Evolutionary conservation across 2,329 filamentous ascomycete species (phyloP).

Genomic region (Dothideomycetes sp.): DNA sequence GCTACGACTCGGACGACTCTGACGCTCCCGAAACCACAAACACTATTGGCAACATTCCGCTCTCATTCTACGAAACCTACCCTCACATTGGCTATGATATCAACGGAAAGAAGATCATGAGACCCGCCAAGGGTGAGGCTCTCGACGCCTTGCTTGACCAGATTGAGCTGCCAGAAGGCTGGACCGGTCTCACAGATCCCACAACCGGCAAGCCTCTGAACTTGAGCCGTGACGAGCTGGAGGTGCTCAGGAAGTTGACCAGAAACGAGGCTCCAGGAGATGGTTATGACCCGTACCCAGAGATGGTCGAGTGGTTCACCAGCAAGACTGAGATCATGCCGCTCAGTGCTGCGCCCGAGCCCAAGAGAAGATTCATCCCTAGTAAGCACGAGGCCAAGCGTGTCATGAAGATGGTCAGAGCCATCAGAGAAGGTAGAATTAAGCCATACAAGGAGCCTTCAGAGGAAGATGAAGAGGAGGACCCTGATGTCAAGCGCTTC

Average conservation of each 20-base stretch:
- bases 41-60: conserved; percentile 89
- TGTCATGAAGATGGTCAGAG: conserved; percentile 93
- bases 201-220: conserved; percentile 87
- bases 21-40: conserved; percentile 72
- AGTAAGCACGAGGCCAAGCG: conserved; percentile 96
- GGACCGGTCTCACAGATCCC: conserved; percentile 92
- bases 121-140: conserved; percentile 86
- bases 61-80: conserved; percentile 94
- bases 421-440: conserved; percentile 89
- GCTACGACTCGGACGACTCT: conserved; percentile 92
- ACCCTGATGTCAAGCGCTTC: conserved; percentile 65
- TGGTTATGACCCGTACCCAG: conserved; percentile 85
- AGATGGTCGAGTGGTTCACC: conserved; percentile 90
- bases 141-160: conserved; percentile 89
- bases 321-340: conserved; percentile 84
- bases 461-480: conserved; percentile 51
- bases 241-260: conserved; percentile 79
- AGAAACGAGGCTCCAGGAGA: conserved; percentile 81
- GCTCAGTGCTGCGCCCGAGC: conserved; percentile 85
- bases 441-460: conserved; percentile 74
- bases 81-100: conserved; percentile 98
- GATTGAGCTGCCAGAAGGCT: conserved; percentile 93
- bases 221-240: conserved; percentile 76
- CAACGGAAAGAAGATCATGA: conserved; percentile 96
- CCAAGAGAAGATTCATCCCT: conserved; percentile 88